Evolutionary conservation across 352 stramenopile species (phyloP).

Genomic region (Pythium coloratum): DNA sequence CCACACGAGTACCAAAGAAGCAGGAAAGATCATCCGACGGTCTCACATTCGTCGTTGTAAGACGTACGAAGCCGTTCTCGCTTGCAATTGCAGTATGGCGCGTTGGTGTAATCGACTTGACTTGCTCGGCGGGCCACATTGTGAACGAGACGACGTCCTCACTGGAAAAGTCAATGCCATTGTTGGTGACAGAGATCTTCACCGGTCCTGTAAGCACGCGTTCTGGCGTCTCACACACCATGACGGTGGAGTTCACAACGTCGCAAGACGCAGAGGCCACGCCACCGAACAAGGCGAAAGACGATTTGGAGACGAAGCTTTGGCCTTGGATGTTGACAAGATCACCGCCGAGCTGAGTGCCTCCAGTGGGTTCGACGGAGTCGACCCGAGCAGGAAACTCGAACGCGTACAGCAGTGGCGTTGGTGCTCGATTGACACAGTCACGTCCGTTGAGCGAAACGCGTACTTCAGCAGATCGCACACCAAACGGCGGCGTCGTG

Average conservation of each 20-base stretch:
- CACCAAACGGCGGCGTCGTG: slow-evolving; percentile 37
- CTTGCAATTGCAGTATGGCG: slow-evolving; percentile 37
- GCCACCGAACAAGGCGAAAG: slow-evolving; percentile 28
- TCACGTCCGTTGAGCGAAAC: slow-evolving; percentile 65
- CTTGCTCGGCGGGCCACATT: slow-evolving; percentile 36
- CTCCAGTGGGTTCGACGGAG: slow-evolving; percentile 35
- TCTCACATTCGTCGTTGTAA: slow-evolving; percentile 41
- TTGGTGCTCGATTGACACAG: slow-evolving; percentile 39
- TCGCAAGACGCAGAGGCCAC: background rate
- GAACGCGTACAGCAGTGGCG: slow-evolving; percentile 45
- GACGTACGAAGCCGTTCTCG: slow-evolving; percentile 24
- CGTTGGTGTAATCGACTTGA: slow-evolving; percentile 36
- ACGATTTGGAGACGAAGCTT: slow-evolving; percentile 43
- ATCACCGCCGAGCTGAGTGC: slow-evolving; percentile 55
- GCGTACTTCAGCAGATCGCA: slow-evolving; percentile 27
- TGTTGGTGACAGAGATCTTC: slow-evolving; percentile 60
- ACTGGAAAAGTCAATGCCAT: slow-evolving; percentile 57
- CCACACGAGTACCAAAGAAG: slow-evolving; percentile 41
- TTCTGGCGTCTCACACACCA: slow-evolving; percentile 47
- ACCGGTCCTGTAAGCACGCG: slow-evolving; percentile 22
- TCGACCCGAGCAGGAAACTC: slow-evolving; percentile 30
- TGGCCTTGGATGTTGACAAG: slow-evolving; percentile 38
- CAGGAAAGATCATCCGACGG: slow-evolving; percentile 50
- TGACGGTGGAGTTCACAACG: slow-evolving; percentile 28
- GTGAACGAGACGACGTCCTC: slow-evolving; percentile 36